Evolutionary conservation across 164 flowering plant genomes (phyloP), one percentile per base, ranked within the genome.

Genomic region (Macadamia integrifolia): DNA sequence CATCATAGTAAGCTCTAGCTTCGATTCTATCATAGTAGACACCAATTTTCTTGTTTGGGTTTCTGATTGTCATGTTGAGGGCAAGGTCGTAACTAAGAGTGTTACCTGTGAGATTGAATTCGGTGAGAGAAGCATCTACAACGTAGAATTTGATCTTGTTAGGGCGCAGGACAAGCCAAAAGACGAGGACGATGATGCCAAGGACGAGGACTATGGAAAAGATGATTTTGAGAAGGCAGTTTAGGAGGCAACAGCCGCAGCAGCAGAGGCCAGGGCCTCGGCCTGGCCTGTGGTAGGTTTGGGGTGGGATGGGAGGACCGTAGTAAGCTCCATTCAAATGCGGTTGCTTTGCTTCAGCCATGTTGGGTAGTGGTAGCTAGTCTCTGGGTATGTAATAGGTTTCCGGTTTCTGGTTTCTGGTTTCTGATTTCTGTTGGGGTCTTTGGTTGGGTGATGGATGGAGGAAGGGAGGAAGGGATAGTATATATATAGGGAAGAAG

Each of bases 31-130:
- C 88, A 77, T 85, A 87, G 84, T 88, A 81, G 17, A 88, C 61
- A 2, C 85, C 86, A 44, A 88, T 71, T 57, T 64, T 79, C 58
- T 65, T 71, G 84, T 88, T 88, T 3, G 93, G 93, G 80, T 88
- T 88, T 1, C 92, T 75, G 17, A 81, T 58, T 59, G 84, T 71
- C 79, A 84, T 58, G 68, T 81, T 84, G 60, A 87, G 58, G 23
- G 77, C 72, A 15, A 88, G 80, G 55, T 86, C 69, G 87, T 83
- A 86, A 59, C 69, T 65, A 61, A 88, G 83, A 5, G 59, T 72
- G 84, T 74, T 72, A 83, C 64, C 8, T 60, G 74, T 53, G 75
- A 80, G 66, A 74, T 75, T 71, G 84, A 88, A 88, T 9, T 76
- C 65, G 40, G 86, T 79, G 55, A 78, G 67, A 7, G 72, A 18